These are phyloP conservation scores for Combretum micranthum DNA, from an alignment of 345 rosid species.

Conservation along the genomic window DNA sequence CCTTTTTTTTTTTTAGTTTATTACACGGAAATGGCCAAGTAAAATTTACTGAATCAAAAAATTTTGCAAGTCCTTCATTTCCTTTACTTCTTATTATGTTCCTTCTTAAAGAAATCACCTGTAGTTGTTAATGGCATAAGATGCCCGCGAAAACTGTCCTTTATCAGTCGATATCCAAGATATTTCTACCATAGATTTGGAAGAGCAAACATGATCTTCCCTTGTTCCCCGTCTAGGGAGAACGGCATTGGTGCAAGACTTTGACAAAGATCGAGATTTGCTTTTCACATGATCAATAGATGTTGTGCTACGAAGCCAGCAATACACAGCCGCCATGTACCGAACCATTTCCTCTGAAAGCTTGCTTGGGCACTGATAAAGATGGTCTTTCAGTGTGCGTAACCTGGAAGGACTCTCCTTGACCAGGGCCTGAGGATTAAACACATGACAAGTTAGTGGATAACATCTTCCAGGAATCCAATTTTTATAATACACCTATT, in stretches of 20 bases:
- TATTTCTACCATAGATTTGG: conserved; percentile 64
- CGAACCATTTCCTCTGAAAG: conserved; percentile 90
- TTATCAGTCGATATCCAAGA: conserved; percentile 69
- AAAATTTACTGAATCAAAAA: too few relatives aligned
- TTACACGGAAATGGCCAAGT: too few relatives aligned
- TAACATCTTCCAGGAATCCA: too few relatives aligned
- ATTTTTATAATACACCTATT: too few relatives aligned
- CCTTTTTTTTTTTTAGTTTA: too few relatives aligned
- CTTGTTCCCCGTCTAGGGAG: conserved; percentile 38
- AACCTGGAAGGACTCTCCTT: conserved; percentile 29
- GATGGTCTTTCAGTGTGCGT: conserved; percentile 71
- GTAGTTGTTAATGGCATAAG: conserved; percentile 66
- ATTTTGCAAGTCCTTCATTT: too few relatives aligned
- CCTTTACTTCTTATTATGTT: too few relatives aligned
- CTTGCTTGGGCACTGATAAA: conserved; percentile 73
- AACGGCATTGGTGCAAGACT: conserved; percentile 59
- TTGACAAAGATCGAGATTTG: conserved; percentile 46
- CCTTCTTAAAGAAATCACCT: conserved; percentile 43
- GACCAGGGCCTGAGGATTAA: conserved; percentile 8
- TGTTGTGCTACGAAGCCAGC: conserved; percentile 55
- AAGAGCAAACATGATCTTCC: conserved; percentile 56
- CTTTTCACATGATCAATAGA: conserved; percentile 34
- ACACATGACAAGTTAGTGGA: too few relatives aligned
- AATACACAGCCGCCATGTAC: conserved; percentile 79
- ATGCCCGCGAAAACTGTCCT: conserved; percentile 53